Evolutionary conservation across 164 flowering plant genomes (phyloP).

Genomic region (Malania oleifera): DNA sequence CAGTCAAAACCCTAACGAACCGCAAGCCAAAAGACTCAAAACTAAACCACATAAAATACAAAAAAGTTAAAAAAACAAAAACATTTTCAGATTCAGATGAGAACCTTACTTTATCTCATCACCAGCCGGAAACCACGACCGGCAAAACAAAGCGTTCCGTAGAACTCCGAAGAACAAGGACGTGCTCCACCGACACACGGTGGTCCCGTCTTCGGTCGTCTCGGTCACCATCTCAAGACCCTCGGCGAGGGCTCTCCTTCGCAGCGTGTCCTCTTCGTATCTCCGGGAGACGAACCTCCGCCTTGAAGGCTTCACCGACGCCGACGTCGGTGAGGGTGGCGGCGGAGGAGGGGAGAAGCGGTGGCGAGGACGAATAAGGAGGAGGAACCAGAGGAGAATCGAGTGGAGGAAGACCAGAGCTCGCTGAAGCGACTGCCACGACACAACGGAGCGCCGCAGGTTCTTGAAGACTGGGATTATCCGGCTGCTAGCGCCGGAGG

Average conservation of each 20-base stretch:
- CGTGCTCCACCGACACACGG: constrained; percentile 40
- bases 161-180: constrained; percentile 56
- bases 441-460: constrained; percentile 35
- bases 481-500: constrained; percentile 93
- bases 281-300: constrained; percentile 32
- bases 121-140: constrained; percentile 76
- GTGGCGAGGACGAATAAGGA: constrained; percentile 35
- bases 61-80: background rate
- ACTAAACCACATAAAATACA: background rate
- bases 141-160: constrained; percentile 68
- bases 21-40: background rate
- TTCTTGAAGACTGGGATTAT: constrained; percentile 68
- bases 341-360: constrained; percentile 19
- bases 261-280: constrained; percentile 64
- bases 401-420: constrained; percentile 51
- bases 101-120: constrained; percentile 59
- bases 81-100: background rate
- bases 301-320: constrained; percentile 14
- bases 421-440: constrained; percentile 29
- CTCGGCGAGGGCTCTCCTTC: constrained; percentile 78
- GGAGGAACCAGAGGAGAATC: constrained; percentile 47
- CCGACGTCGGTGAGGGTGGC: constrained; percentile 11
- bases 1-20: background rate
- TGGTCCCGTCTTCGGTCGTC: constrained; percentile 10
- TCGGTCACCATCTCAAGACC: constrained; percentile 41